A percentile compares a stretch with the other conserved stretches of the same genome.
These are phyloP conservation scores for Fraxinus pennsylvanica DNA, from an alignment of 257 asterid species.

Conservation along the genomic window DNA sequence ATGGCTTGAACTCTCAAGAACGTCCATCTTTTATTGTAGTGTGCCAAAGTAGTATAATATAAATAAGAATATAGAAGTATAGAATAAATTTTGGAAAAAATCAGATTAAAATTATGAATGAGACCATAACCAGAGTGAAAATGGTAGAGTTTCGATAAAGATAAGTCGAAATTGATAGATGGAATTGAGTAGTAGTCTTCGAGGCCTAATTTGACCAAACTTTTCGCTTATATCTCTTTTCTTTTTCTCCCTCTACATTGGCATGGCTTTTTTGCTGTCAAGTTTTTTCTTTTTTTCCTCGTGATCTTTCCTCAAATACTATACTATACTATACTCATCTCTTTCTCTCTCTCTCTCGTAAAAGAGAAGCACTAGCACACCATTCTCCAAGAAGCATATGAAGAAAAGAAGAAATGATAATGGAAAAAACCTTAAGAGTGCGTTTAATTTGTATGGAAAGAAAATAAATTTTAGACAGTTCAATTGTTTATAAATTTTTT, in stretches of 20 bases:
- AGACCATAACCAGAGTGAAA: constrained; percentile 39
- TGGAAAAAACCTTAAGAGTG: no score
- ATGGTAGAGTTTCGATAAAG: constrained; percentile 82
- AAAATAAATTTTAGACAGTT: no score
- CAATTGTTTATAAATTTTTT: no score
- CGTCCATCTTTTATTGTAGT: constrained; percentile 14
- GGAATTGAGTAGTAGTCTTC: constrained; percentile 73
- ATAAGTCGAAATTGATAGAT: constrained; percentile 63
- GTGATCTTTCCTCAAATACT: constrained; percentile 21
- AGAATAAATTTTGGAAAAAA: constrained; percentile 2
- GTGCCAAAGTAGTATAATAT: no score
- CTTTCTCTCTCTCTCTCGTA: constrained; percentile 24
- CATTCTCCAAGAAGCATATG: constrained; percentile 40
- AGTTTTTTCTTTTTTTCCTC: constrained; percentile 41
- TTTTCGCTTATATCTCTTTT: constrained; percentile 60
- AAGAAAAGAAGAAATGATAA: not conserved
- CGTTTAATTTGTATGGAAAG: no score
- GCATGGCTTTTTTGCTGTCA: constrained; percentile 86
- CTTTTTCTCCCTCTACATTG: constrained; percentile 49
- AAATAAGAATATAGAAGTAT: not conserved
- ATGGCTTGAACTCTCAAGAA: constrained; percentile 57
- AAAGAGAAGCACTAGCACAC: constrained; percentile 41
- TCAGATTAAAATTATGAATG: not conserved
- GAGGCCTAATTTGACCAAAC: constrained; percentile 92
- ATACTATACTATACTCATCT: not conserved